Evolutionary conservation across 768 basidiomycete genomes (phyloP).

Genomic region (Calocybe gangraenosa): DNA sequence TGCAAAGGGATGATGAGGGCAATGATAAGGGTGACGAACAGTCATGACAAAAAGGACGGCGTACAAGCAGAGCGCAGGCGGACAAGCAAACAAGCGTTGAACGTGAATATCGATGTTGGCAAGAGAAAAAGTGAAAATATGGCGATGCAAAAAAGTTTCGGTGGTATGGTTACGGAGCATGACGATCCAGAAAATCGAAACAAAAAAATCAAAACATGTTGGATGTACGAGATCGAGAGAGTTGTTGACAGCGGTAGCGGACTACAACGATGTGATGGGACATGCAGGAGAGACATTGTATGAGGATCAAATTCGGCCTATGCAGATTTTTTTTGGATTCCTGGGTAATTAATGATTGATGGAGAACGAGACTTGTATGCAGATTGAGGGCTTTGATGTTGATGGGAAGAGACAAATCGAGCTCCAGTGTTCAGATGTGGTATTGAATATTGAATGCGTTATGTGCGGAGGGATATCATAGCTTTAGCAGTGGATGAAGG

Average conservation of each 20-base stretch:
- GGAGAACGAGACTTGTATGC: neutral
- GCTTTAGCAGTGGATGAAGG: neutral
- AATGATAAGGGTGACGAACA: neutral
- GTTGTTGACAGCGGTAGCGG: neutral
- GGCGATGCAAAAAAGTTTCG: neutral
- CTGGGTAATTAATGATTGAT: neutral
- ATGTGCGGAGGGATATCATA: neutral
- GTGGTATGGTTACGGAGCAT: neutral
- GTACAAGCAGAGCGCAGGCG: neutral
- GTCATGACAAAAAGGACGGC: neutral
- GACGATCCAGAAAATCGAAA: conserved; percentile 1
- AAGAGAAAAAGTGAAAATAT: neutral
- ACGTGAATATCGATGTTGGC: neutral
- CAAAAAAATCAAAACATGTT: neutral
- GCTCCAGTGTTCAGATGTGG: conserved; percentile 6
- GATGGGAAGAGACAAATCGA: conserved; percentile 6
- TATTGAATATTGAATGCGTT: conserved; percentile 1
- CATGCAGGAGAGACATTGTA: neutral
- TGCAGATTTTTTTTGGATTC: neutral
- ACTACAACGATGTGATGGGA: neutral
- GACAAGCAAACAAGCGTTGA: neutral
- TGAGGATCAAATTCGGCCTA: neutral
- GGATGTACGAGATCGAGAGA: neutral
- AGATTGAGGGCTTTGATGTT: neutral
- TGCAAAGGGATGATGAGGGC: neutral